Evolutionary conservation across 2,329 filamentous ascomycete species (phyloP), one percentile per base, ranked within the genome.

Genomic region (Verruconis gallopava): DNA sequence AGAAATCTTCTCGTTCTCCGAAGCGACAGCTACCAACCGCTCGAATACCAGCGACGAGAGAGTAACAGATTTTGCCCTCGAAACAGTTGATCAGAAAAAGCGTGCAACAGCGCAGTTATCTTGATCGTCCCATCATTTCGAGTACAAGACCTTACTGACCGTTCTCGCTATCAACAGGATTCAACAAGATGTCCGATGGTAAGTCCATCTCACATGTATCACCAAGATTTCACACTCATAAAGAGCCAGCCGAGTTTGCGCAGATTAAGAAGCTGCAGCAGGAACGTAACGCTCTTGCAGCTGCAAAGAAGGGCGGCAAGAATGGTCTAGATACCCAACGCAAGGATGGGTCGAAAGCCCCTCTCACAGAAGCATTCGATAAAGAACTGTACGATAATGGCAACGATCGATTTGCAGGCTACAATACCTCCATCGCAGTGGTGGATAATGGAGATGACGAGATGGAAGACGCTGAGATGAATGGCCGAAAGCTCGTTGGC

Each of bases 291-390:
- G 81, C 81, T 61, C 72, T 75, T 55, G 74, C 81, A 54, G 76
- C 79, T 55, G 72, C 61, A 51, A 91, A 85, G 70, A 88, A 88
- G 69, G 79, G 81, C 66, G 81, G 79, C 61, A 81, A 77, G 69
- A 75, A 78, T 62, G 81, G 84, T 63, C 84, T 91, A 66, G 70
- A 75, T 50, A 75, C 79, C 55, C 79, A 68, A 67, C 86, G 93
- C 69, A 84, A 84, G 64, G 77, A 74, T 69, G 81, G 91, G 71
- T 88, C 80, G 62, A 95, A 94, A 74, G 84, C 82, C 63, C 93
- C 84, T 61, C 73, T 96, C 58, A 93, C 77, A 59, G 88, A 95
- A 52, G 76, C 74, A 58, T 88, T 88, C 66, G 91, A 96, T 61
- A 89, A 76, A 51, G 77, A 82, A 38, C 75, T 96, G 38, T 96